phyloP scores from a whole-genome alignment of 1,139 yeast species.

The Lodderomyces metapsilosis region DNA sequence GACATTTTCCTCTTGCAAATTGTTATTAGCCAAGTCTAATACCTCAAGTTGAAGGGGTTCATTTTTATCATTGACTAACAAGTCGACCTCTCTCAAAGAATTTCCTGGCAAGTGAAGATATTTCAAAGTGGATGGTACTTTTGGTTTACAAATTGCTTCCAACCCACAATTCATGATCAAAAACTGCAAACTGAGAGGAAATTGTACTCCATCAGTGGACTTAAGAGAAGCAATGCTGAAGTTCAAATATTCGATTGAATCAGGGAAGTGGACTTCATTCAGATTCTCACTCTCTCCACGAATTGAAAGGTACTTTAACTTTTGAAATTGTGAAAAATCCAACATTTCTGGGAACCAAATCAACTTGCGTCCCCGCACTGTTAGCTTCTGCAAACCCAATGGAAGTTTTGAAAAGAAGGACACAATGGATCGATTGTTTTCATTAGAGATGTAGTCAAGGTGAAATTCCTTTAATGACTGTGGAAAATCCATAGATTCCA shows the following conservation, averaged over 20 bases:
- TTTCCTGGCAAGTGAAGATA: slow-evolving; percentile 26
- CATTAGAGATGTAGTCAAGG: slow-evolving; percentile 14
- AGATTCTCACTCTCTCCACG: slow-evolving; percentile 15
- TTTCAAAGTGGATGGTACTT: slow-evolving; percentile 17
- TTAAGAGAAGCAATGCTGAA: slow-evolving; percentile 16
- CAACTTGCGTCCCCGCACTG: no score
- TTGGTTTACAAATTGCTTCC: slow-evolving; percentile 12
- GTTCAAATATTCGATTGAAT: slow-evolving; percentile 15
- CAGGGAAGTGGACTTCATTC: slow-evolving; percentile 18
- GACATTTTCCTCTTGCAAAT: slow-evolving; percentile 14
- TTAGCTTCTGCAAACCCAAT: slow-evolving; percentile 14
- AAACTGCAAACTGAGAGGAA: slow-evolving; percentile 19
- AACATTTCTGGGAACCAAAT: slow-evolving; percentile 19
- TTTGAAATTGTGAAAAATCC: no score
- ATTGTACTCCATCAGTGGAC: slow-evolving; percentile 18
- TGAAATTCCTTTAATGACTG: slow-evolving; percentile 14
- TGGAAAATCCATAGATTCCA: slow-evolving; percentile 9
- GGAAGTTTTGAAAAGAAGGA: slow-evolving; percentile 8
- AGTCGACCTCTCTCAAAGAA: slow-evolving; percentile 17
- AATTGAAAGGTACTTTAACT: slow-evolving; percentile 17
- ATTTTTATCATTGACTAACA: slow-evolving; percentile 16
- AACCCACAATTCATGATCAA: slow-evolving; percentile 25
- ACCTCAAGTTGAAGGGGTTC: slow-evolving; percentile 17
- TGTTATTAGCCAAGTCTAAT: slow-evolving; percentile 20
- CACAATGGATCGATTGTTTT: slow-evolving; percentile 12